Evolutionary conservation across 768 basidiomycete genomes (phyloP).

Genomic region (Suillus paluster): DNA sequence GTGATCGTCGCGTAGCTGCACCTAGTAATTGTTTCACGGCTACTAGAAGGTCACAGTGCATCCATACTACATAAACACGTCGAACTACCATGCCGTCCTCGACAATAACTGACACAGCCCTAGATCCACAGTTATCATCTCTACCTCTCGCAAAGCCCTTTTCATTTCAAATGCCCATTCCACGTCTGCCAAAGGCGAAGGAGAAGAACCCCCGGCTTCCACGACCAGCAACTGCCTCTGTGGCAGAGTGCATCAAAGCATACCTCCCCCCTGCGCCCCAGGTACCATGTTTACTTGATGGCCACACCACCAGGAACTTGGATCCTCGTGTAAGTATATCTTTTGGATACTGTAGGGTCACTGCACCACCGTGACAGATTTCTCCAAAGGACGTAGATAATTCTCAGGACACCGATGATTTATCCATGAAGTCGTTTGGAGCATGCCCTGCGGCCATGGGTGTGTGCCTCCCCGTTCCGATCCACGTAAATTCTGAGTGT

Average conservation of each 20-base stretch:
- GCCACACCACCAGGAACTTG: neutral
- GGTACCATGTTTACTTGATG: neutral
- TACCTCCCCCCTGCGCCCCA: constrained; percentile 47
- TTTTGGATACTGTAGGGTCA: too few relatives aligned
- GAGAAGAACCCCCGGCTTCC: constrained; percentile 34
- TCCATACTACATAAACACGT: neutral
- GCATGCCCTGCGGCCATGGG: neutral
- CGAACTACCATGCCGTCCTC: constrained; percentile 23
- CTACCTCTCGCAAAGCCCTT: constrained; percentile 27
- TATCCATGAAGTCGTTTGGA: constrained; percentile 3
- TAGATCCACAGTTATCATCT: constrained; percentile 14
- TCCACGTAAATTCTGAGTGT: neutral
- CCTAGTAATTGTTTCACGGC: constrained; percentile 8
- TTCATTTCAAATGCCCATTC: constrained; percentile 37
- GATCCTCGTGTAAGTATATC: constrained; percentile 2
- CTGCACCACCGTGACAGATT: neutral
- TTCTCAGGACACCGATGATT: neutral
- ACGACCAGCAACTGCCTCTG: constrained; percentile 49
- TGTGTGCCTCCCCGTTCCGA: neutral
- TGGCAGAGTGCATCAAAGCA: constrained; percentile 42
- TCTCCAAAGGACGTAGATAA: neutral
- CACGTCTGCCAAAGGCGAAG: constrained; percentile 33
- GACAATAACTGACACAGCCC: neutral
- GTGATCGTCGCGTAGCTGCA: constrained; percentile 15
- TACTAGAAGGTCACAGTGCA: neutral